Conservation (phyloP, 768 basidiomycete genomes). For the Russula sp. region DNA sequence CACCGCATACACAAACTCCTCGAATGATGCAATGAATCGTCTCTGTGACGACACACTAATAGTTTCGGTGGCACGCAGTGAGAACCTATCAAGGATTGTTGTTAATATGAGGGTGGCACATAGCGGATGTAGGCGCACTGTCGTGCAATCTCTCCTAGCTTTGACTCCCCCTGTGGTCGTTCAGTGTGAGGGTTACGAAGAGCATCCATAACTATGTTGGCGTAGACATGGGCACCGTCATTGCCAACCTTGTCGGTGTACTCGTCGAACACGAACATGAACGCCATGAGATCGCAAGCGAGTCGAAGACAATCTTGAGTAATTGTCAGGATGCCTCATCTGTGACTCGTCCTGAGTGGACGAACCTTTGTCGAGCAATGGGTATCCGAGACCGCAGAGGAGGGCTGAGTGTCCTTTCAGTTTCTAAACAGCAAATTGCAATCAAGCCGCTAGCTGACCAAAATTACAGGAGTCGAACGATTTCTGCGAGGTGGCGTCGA, state of each 20-base stretch:
- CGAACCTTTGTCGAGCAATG: conserved; percentile 32
- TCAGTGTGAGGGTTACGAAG: conserved; percentile 29
- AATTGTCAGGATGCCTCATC: neutral
- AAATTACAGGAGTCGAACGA: conserved; percentile 25
- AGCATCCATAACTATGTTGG: conserved; percentile 27
- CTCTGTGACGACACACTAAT: conserved; percentile 28
- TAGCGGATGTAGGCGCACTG: conserved; percentile 28
- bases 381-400: conserved; percentile 36
- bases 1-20: conserved; percentile 34
- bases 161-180: conserved; percentile 33
- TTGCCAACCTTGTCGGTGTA: conserved; percentile 38
- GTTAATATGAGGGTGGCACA: no score
- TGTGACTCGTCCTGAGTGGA: neutral
- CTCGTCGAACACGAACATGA: conserved; percentile 47
- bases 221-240: conserved; percentile 29
- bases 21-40: conserved; percentile 36
- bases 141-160: conserved; percentile 36
- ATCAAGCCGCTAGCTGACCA: conserved; percentile 7
- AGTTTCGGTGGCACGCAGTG: conserved; percentile 7
- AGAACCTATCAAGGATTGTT: neutral
- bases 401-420: conserved; percentile 27
- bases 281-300: conserved; percentile 47
- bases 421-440: neutral
- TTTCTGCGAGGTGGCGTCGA: conserved; percentile 14
- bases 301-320: conserved; percentile 27